Base-by-base conservation (phyloP, 371 early-diverging fungal genomes). In the Mucor circinelloides region DNA sequence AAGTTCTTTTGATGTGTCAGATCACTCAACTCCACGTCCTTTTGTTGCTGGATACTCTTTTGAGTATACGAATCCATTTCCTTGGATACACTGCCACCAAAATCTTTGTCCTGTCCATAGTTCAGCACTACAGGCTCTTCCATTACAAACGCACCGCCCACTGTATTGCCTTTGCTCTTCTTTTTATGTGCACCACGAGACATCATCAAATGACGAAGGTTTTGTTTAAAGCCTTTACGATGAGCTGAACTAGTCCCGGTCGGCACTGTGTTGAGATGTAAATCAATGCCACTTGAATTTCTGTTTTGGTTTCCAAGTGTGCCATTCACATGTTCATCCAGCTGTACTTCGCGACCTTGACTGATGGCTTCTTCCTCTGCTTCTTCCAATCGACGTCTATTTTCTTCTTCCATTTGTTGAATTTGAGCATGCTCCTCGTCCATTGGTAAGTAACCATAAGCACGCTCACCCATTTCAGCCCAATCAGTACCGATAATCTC, bases 381-480 rank as follows among this genome's bases (percentile, higher is more conserved):
- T 54, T 66, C 60, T 25, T 66, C 55, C 8, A 54, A 46, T 5
- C 44, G 40, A 10, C n/a, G 30, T 42, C 30, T 58, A 1, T 27
- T 50, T 46, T 61, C 67, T 9, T 54, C 61, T 12, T 52, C 60
- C 7, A 67, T 12, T n/a, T 67, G 67, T 23, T 60, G 61, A 17
- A 60, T 38, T 23, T 34, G 67, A 21, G 61, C 60, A 9, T 67
- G 67, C 10, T 69, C 78, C 64, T 82, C 82, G 27, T 79, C 78
- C 68, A 76, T 67, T 0, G 75, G 75, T 27, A 83, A 61, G 32
- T 83, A 90, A 28, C 77, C 85, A 62, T 90, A 90, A 6, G 89
- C 90, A 46, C 83, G 81, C 72, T 91, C 91, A 66, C 90, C 91
- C 85, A 90, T 86, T 66, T 91, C 85, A 31, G 88, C 73, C 69